Conservation (phyloP, 306 rosid species). For the Psophocarpus tetragonolobus region DNA sequence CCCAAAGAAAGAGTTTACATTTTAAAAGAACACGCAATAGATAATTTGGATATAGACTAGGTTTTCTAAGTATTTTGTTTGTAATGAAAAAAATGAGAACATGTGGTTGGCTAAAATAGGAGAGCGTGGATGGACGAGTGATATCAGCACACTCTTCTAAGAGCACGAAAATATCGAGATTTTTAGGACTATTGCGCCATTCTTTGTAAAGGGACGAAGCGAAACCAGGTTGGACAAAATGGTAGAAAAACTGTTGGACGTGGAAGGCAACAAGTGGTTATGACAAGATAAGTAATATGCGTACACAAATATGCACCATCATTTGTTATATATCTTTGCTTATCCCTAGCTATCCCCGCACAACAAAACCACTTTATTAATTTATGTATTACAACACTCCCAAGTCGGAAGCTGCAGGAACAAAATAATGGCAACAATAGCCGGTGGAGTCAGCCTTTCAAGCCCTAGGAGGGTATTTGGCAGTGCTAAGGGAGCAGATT, state of each 20-base stretch:
- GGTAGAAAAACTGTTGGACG: constrained; percentile 29
- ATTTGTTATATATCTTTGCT: constrained; percentile 19
- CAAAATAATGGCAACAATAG: constrained; percentile 56
- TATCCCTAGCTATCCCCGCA: background rate
- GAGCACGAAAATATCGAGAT: constrained; percentile 34
- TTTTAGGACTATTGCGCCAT: background rate
- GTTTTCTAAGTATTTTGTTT: constrained; percentile 7
- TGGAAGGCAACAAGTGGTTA: constrained; percentile 46
- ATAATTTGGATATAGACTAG: background rate
- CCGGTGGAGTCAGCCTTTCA: constrained; percentile 59
- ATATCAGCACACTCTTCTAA: constrained; percentile 6
- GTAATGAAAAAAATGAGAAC: constrained; percentile 29
- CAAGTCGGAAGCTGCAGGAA: background rate
- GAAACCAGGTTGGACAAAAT: background rate
- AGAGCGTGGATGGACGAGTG: background rate
- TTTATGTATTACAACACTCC: background rate
- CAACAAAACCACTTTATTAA: background rate
- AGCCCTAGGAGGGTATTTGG: constrained; percentile 43
- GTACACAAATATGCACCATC: constrained; percentile 41
- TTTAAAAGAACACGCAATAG: background rate
- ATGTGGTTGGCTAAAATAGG: constrained; percentile 16
- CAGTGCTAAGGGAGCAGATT: constrained; percentile 42
- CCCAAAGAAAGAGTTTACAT: background rate
- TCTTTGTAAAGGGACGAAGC: background rate
- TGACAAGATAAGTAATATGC: constrained; percentile 60